Evolutionary conservation across 257 asterid genomes (phyloP).

Genomic region (Fraxinus anomala): DNA sequence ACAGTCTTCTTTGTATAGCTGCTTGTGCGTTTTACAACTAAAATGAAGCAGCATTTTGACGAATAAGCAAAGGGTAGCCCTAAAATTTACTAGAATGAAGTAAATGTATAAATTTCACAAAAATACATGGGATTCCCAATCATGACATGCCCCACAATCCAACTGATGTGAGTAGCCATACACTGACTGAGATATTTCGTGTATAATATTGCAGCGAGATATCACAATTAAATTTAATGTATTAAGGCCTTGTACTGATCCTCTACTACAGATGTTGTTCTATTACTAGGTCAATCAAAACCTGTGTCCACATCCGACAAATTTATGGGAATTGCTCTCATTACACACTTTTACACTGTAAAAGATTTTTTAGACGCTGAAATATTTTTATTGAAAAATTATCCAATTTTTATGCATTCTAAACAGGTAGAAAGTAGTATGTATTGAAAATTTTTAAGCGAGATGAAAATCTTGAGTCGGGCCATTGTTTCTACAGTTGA

Average conservation of each 20-base stretch:
- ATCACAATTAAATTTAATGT: conserved; percentile 1
- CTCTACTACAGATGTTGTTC: neutral
- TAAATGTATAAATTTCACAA: neutral
- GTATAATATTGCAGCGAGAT: conserved; percentile 12
- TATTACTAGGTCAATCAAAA: neutral
- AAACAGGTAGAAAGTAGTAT: too few relatives aligned
- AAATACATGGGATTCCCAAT: neutral
- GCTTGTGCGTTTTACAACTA: neutral
- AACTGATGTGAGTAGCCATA: neutral
- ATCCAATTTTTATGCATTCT: neutral
- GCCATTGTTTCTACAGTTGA: conserved; percentile 1
- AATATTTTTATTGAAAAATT: neutral
- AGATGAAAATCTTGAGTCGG: neutral
- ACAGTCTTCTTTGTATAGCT: too few relatives aligned
- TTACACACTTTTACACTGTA: neutral
- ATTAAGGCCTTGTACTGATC: neutral
- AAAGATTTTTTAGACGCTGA: too few relatives aligned
- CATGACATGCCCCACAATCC: conserved; percentile 19
- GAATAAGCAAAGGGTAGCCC: neutral
- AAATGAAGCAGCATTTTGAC: neutral
- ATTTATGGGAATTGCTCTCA: neutral
- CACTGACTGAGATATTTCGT: neutral
- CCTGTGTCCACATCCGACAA: conserved; percentile 1
- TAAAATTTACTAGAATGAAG: too few relatives aligned
- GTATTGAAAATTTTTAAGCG: too few relatives aligned